Percentiles rank a stretch among this genome's conserved stretches.
phyloP scores from a whole-genome alignment of 2,329 filamentous ascomycete species.

The Hortaea sp. region DNA sequence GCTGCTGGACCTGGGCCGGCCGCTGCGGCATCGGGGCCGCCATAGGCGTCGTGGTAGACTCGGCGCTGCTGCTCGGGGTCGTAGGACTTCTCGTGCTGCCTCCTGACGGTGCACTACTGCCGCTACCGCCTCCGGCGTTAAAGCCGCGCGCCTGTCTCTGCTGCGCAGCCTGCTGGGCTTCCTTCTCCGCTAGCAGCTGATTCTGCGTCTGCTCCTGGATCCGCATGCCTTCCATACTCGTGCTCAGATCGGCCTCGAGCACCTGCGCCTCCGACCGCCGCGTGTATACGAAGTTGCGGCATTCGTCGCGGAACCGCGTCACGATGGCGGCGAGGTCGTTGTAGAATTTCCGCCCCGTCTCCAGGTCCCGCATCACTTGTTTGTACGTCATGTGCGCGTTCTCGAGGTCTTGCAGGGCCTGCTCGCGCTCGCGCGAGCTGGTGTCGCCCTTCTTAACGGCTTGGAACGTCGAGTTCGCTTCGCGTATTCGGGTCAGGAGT shows the following conservation, averaged over 20 bases:
- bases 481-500: slow-evolving; percentile 57
- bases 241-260: slow-evolving; percentile 58
- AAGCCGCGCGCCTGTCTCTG: slow-evolving; percentile 13
- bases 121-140: too few species aligned
- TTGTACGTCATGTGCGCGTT: slow-evolving; percentile 94
- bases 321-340: slow-evolving; percentile 89
- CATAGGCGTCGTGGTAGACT: background rate
- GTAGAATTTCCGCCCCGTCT: slow-evolving; percentile 90
- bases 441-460: slow-evolving; percentile 58
- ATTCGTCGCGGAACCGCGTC: slow-evolving; percentile 71
- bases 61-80: too few species aligned
- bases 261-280: slow-evolving; percentile 70
- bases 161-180: slow-evolving; percentile 27
- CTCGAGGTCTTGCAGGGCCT: slow-evolving; percentile 77
- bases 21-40: slow-evolving; percentile 19
- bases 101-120: too few species aligned
- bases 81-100: slow-evolving; percentile 9
- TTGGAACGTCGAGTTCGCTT: slow-evolving; percentile 70
- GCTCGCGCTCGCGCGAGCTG: slow-evolving; percentile 64
- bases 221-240: slow-evolving; percentile 49
- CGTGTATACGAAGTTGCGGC: slow-evolving; percentile 66
- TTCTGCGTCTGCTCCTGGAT: slow-evolving; percentile 36
- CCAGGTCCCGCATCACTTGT: slow-evolving; percentile 84
- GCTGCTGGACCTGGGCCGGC: slow-evolving; percentile 25
- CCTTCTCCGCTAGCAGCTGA: slow-evolving; percentile 35